These are phyloP conservation scores for Diaporthe aspalathi DNA, from an alignment of 2,329 filamentous ascomycete species.

Conservation along the genomic window DNA sequence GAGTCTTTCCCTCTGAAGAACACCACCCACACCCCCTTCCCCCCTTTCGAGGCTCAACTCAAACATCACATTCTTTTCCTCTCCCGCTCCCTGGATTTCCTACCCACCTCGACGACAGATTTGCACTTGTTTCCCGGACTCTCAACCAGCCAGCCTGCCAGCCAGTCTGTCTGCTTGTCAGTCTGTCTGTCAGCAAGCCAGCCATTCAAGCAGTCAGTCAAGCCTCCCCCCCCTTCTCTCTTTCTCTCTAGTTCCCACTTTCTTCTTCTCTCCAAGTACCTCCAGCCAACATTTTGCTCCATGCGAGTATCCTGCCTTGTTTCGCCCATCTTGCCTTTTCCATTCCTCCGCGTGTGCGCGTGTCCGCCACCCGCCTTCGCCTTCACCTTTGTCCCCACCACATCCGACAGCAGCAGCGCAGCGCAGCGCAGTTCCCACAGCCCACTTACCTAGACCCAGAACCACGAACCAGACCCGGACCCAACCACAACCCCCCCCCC, in stretches of 20 bases:
- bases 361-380: too few relatives aligned
- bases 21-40: conserved; percentile 9
- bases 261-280: neutral
- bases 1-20: conserved; percentile 35
- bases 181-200: neutral
- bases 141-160: neutral
- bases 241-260: neutral
- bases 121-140: conserved; percentile 26
- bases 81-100: conserved; percentile 22
- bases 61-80: conserved; percentile 34
- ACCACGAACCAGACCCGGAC: neutral
- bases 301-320: conserved; percentile 3
- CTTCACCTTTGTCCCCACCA: conserved; percentile 33
- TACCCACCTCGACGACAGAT: conserved; percentile 25
- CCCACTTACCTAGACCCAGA: conserved; percentile 2
- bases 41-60: conserved; percentile 31
- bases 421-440: conserved; percentile 12
- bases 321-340: neutral
- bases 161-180: too few relatives aligned
- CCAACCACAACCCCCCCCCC: conserved; percentile 7
- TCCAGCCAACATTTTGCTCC: neutral
- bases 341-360: conserved; percentile 25
- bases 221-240: neutral
- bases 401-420: conserved; percentile 20
- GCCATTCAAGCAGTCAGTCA: neutral